These are phyloP conservation scores for Wickerhamomyces bovis DNA, from an alignment of 805 yeast species.

Conservation along the genomic window DNA sequence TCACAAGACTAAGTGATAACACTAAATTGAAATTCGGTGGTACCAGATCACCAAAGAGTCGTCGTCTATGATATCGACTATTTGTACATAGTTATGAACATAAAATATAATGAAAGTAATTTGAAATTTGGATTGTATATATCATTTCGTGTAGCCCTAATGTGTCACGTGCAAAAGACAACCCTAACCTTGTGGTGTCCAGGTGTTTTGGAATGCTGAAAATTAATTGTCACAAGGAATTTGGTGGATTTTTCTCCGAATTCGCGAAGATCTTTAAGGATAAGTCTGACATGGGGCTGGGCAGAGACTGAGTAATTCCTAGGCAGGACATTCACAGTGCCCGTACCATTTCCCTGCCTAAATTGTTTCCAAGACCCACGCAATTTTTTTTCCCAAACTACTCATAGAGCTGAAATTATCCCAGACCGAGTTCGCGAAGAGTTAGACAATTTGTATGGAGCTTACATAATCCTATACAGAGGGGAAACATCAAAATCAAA, in stretches of 20 bases:
- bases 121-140: too few relatives aligned
- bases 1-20: constrained; percentile 68
- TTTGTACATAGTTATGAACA: constrained; percentile 2
- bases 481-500: neutral
- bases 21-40: constrained; percentile 92
- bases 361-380: neutral
- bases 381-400: neutral
- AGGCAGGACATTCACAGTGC: neutral
- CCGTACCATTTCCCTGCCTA: neutral
- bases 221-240: neutral
- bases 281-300: neutral
- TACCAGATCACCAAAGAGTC: constrained; percentile 71
- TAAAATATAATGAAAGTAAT: constrained; percentile 2
- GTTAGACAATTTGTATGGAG: neutral
- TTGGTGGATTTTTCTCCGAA: neutral
- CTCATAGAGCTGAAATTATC: neutral
- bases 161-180: neutral
- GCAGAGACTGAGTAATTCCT: neutral
- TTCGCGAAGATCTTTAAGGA: neutral
- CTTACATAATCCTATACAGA: neutral
- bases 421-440: neutral
- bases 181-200: neutral
- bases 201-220: neutral
- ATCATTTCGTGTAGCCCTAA: too few relatives aligned
- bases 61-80: constrained; percentile 49